Evolutionary conservation across 108 stramenopile genomes (phyloP).

Genomic region (Thalassiosira profunda): DNA sequence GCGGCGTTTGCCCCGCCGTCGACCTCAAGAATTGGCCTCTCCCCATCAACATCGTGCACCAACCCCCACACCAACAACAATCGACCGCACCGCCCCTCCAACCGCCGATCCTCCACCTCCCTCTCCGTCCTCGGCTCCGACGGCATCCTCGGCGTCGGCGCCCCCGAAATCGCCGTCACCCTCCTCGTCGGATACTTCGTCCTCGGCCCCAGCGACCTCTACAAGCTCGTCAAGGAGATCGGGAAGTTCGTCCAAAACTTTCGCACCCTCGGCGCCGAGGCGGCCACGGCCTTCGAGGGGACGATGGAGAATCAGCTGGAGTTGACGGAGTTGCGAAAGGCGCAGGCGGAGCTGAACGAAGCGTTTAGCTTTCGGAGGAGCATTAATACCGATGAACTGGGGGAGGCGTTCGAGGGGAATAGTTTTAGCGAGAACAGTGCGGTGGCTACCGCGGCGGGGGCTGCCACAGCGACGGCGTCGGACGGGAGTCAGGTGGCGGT

Average conservation of each 20-base stretch:
- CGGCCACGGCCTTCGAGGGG: conserved; percentile 72
- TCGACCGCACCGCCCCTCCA: not conserved
- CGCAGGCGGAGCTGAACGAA: conserved; percentile 80
- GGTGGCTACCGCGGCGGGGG: conserved; percentile 23
- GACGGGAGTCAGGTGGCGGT: conserved; percentile 8
- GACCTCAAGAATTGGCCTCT: too few relatives aligned
- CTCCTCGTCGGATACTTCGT: conserved; percentile 91
- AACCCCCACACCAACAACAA: too few relatives aligned
- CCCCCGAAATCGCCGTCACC: conserved; percentile 83
- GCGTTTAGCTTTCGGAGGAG: conserved; percentile 90
- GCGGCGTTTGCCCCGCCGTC: too few relatives aligned
- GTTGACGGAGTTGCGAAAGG: conserved; percentile 83
- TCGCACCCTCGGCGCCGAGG: conserved; percentile 69
- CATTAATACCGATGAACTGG: conserved; percentile 80
- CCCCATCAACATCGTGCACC: not conserved
- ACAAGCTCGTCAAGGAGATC: conserved; percentile 89
- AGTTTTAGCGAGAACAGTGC: not conserved
- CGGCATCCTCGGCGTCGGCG: conserved; percentile 84
- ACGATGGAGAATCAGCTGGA: conserved; percentile 88
- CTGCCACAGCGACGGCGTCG: conserved; percentile 11
- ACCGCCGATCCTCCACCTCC: not conserved
- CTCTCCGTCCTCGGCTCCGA: conserved; percentile 35
- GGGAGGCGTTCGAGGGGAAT: conserved; percentile 44
- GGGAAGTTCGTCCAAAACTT: conserved; percentile 89
- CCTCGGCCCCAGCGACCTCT: conserved; percentile 86